phyloP scores from a whole-genome alignment of 2,329 filamentous ascomycete species.

The Aspergillus viridinutans region DNA sequence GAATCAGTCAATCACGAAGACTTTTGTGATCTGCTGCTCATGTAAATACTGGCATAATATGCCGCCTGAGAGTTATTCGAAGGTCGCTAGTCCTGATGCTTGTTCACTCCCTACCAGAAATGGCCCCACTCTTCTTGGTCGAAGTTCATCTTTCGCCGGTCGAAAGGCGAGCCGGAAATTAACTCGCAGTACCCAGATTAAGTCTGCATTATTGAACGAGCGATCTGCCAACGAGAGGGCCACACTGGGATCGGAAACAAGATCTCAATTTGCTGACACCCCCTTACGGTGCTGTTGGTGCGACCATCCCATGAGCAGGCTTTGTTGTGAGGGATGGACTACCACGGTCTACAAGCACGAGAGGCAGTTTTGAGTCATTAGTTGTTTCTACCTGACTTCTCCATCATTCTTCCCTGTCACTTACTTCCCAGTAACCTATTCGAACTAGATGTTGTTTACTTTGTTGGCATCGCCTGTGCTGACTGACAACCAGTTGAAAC shows the following conservation, averaged over 20 bases:
- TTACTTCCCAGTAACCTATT: constrained; percentile 21
- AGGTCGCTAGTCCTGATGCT: constrained; percentile 26
- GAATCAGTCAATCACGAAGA: constrained; percentile 29
- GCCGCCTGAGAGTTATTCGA: constrained; percentile 37
- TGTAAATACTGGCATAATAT: constrained; percentile 44
- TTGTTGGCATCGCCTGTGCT: background rate
- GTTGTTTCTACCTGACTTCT: background rate
- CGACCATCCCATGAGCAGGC: constrained; percentile 63
- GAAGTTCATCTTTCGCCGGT: background rate
- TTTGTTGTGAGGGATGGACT: constrained; percentile 65
- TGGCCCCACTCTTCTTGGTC: background rate
- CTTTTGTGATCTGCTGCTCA: constrained; percentile 42
- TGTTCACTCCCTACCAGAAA: background rate
- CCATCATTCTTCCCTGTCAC: background rate
- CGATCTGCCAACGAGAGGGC: constrained; percentile 1
- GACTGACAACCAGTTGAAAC: background rate
- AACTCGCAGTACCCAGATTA: background rate
- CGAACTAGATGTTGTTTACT: background rate
- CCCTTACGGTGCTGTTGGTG: constrained; percentile 69
- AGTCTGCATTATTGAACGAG: background rate
- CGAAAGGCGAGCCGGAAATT: background rate
- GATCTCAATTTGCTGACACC: constrained; percentile 34
- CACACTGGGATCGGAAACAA: constrained; percentile 8
- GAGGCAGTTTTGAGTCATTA: constrained; percentile 31
- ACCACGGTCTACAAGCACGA: constrained; percentile 64